Base-by-base conservation (phyloP, 2,329 filamentous ascomycete genomes). In the Claviceps sp. region DNA sequence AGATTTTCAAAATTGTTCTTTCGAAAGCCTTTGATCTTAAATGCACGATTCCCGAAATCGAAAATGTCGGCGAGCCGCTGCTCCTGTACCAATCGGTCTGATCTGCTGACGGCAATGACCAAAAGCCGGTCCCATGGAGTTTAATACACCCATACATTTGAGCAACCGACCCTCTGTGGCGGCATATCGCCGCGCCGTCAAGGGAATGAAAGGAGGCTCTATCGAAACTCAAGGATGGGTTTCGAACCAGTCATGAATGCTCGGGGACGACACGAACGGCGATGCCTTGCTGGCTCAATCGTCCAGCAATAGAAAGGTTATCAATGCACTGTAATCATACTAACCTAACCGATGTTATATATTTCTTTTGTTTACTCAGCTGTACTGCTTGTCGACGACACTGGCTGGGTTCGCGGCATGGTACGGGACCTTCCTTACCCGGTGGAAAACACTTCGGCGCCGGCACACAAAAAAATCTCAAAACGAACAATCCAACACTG, bases 1-100 rank as follows among this genome's bases (percentile, higher is more conserved):
- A 97, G 91, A 98, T 98, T 65, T 98, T 98, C 81, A 98, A 98
- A 71, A 98, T 98, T 61, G 93, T 98, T 53, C 79, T 98, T 24
- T 95, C 91, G 57, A 98, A 98, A 72, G 93, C 93, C 2, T 98
- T 98, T 66, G 93, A 98, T 68, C 79, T 98, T 54, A 96, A 96
- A 69, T 98, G 93, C 75, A 98, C 93, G 34, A 97, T 98, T 65
- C 93, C 93, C 47, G 93, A 98, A 70, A 97, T 98, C 69, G 91
- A 96, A 71, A 94, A 97, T 67, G 85, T 96, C 53, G 93, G 93
- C 70, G 93, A 98, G 70, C 93, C 93, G 22, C 76, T 98, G 49
- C 77, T 98, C 47, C 80, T 98, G 58, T 98, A 98, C 66, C 87
- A 90, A 68, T 82, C 80, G 48, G 67, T 69, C 51, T 70, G 60